These are phyloP conservation scores for Calonectria fujianensis DNA, from an alignment of 2,329 filamentous ascomycete genomes.

Conservation along the genomic window DNA sequence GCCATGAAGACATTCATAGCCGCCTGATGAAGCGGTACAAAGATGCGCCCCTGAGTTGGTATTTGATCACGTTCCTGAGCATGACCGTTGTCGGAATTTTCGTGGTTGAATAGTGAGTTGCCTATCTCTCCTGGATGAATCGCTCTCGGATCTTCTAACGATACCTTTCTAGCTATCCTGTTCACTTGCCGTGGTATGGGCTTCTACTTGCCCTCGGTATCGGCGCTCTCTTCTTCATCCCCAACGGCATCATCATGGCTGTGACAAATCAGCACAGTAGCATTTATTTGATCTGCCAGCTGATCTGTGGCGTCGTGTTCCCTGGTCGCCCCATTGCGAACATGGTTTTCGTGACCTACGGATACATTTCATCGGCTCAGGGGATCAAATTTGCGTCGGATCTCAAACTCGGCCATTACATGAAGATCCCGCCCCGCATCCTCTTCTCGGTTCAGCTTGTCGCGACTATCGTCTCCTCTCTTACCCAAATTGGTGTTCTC, in stretches of 20 bases:
- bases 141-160: conserved; percentile 38
- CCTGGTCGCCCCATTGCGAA: conserved; percentile 91
- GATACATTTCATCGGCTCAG: conserved; percentile 91
- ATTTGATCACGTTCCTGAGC: conserved; percentile 82
- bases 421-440: conserved; percentile 89
- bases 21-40: conserved; percentile 88
- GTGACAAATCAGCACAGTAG: conserved; percentile 93
- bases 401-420: conserved; percentile 90
- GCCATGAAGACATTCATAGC: conserved; percentile 87
- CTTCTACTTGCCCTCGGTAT: conserved; percentile 86
- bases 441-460: conserved; percentile 87
- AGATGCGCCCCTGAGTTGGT: conserved; percentile 89
- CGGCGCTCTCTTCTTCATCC: conserved; percentile 88
- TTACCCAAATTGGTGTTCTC: conserved; percentile 88
- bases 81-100: conserved; percentile 90
- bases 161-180: conserved; percentile 77
- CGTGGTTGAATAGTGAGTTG: conserved; percentile 85
- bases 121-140: neutral
- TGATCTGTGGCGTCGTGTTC: conserved; percentile 88
- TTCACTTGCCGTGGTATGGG: conserved; percentile 91
- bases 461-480: conserved; percentile 83
- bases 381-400: conserved; percentile 93
- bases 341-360: conserved; percentile 95
- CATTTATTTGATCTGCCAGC: conserved; percentile 90
- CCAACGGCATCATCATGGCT: conserved; percentile 94